Evolutionary conservation across 2,329 filamentous ascomycete genomes (phyloP), one percentile per base, ranked within the genome.

Genomic region (Hypoxylon sp.): DNA sequence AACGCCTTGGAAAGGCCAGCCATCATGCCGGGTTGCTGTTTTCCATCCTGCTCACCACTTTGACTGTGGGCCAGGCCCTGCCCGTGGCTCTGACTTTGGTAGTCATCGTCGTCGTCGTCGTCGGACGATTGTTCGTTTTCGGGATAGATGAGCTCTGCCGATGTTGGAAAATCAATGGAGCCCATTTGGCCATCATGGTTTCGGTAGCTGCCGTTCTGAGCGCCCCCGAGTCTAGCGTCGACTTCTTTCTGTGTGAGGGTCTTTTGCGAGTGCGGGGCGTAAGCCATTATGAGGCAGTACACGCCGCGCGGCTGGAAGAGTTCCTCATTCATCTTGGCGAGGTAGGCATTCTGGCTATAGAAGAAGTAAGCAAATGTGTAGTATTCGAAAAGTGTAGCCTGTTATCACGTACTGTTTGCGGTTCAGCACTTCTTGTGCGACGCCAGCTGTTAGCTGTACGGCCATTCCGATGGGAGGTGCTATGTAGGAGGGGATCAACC

Each of bases 231-330:
- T 24, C 40, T 57, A 4, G 54, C 26, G 20, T 64, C 63, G 14
- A 63, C 49, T 26, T 70, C 63, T 32, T 60, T 28, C 14, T 63
- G 59, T 20, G 44, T 9, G 12, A 66, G 26, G 28, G 48, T 20
- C 20, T 49, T 61, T 32, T 55, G 38, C 9, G 58, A 53, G 24
- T 62, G 50, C 3, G 56, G 51, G 16, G 58, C 61, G 51, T 72
- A 70, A 4, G 71, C 67, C 64, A 74, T 65, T 14, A 74, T 61
- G 4, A 72, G 55, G 40, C 67, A 71, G 53, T 70, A 74, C 11
- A 74, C 40, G 3, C 72, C 72, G 1, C 67, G 71, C 1, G 71
- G 72, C 8, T 53, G 62, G 59, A 74, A 74, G n/a, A 73, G 51
- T 22, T 70, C 70, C 2, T 65, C 59, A 36, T 74, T 73, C 69